Evolutionary conservation across 129 eudicot species (phyloP).

Genomic region (Gnaphalium uliginosum): DNA sequence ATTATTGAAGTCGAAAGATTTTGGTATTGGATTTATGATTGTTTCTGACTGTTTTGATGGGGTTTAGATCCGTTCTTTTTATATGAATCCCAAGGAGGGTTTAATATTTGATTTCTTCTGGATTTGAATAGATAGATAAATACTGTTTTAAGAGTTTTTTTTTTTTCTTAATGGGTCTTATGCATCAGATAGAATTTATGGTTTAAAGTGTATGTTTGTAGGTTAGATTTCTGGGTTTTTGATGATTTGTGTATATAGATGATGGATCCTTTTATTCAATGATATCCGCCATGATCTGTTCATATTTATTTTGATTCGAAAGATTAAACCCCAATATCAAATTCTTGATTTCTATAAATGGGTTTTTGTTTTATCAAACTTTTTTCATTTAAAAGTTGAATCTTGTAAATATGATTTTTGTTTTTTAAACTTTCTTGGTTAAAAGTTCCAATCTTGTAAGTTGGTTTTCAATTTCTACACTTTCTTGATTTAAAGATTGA

Average conservation of each 20-base stretch:
- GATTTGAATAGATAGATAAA: too few relatives aligned
- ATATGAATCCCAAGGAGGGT: neutral
- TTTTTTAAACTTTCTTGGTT: neutral
- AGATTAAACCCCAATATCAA: neutral
- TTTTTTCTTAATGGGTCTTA: neutral
- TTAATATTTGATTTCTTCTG: neutral
- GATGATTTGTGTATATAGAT: neutral
- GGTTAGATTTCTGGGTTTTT: too few relatives aligned
- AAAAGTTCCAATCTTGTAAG: neutral
- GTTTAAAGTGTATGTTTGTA: neutral
- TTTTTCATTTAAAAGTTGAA: neutral
- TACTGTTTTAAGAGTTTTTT: too few relatives aligned
- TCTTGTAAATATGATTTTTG: neutral
- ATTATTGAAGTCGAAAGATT: neutral
- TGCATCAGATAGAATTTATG: neutral
- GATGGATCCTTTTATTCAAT: neutral
- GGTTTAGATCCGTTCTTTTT: neutral
- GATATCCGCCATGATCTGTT: neutral
- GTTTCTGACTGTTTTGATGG: neutral
- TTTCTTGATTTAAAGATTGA: conserved; percentile 9
- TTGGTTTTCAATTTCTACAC: neutral
- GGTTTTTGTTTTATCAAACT: neutral
- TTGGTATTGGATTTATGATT: neutral
- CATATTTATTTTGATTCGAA: neutral
- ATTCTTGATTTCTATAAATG: conserved; percentile 2